These are phyloP conservation scores for Choiromyces venosus DNA, from an alignment of 495 filamentous ascomycete genomes.

Conservation along the genomic window DNA sequence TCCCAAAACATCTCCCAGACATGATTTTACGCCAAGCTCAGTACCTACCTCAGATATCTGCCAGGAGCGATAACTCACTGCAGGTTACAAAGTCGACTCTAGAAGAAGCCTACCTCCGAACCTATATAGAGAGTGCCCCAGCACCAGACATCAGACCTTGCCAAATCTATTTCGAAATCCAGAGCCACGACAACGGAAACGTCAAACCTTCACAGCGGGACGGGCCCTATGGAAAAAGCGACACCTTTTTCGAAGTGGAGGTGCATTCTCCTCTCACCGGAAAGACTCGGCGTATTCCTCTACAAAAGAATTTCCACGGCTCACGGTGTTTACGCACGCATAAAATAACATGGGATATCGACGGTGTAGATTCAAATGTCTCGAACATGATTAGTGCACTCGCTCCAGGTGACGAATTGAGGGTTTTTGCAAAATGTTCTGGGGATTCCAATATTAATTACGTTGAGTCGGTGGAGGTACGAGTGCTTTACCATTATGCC, in stretches of 20 bases:
- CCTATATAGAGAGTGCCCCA: neutral
- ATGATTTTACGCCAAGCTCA: neutral
- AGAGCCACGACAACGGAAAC: neutral
- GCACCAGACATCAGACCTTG: constrained; percentile 2
- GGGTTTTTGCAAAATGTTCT: constrained; percentile 2
- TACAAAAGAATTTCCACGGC: constrained; percentile 4
- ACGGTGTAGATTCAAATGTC: neutral
- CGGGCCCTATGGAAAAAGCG: neutral
- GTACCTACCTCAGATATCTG: constrained; percentile 1
- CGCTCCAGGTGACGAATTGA: constrained; percentile 7
- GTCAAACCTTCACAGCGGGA: neutral
- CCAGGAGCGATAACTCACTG: neutral
- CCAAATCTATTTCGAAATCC: constrained; percentile 9
- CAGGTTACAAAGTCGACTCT: neutral
- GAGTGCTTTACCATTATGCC: neutral
- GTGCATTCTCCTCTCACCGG: neutral
- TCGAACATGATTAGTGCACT: constrained; percentile 2
- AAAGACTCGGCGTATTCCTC: neutral
- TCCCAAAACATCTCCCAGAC: neutral
- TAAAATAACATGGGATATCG: constrained; percentile 4
- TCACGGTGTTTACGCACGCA: neutral
- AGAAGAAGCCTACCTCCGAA: constrained; percentile 8
- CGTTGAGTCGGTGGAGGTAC: constrained; percentile 4
- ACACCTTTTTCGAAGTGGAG: constrained; percentile 7
- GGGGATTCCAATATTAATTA: neutral